Percentiles rank a stretch among this genome's conserved stretches.
Evolutionary conservation across 2,329 filamentous ascomycete genomes (phyloP).

Genomic region (Neonectria faginata): DNA sequence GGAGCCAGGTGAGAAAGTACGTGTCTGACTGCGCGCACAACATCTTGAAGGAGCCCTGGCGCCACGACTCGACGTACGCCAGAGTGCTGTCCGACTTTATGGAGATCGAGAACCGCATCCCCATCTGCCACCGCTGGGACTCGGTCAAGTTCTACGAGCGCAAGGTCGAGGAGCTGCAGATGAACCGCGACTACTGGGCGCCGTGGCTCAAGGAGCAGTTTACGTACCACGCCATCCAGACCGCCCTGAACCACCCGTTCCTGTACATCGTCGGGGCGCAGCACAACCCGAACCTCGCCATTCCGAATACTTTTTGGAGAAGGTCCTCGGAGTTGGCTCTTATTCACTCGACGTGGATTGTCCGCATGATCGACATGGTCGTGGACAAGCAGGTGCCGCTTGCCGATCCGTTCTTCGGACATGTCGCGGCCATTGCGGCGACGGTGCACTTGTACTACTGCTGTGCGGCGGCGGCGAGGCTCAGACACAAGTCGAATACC

Average conservation of each 20-base stretch:
- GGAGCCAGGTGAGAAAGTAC: constrained; percentile 60
- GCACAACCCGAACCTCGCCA: constrained; percentile 62
- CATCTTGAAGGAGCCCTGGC: constrained; percentile 62
- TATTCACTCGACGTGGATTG: constrained; percentile 65
- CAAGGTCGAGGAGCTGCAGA: constrained; percentile 57
- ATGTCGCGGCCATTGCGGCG: constrained; percentile 63
- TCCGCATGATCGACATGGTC: constrained; percentile 66
- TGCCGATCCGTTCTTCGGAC: constrained; percentile 64
- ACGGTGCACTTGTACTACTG: constrained; percentile 67
- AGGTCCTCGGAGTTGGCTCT: constrained; percentile 63
- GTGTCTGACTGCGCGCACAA: constrained; percentile 61
- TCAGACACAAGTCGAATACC: constrained; percentile 64
- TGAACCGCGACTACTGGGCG: constrained; percentile 61
- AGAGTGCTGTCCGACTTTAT: constrained; percentile 63
- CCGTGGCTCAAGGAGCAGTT: constrained; percentile 66
- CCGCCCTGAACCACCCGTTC: constrained; percentile 65
- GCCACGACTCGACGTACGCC: constrained; percentile 64
- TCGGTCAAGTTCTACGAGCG: constrained; percentile 65
- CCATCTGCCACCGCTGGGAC: constrained; percentile 65
- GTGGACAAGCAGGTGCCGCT: constrained; percentile 61
- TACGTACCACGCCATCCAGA: constrained; percentile 63
- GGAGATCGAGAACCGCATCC: constrained; percentile 61
- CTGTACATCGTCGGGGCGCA: constrained; percentile 65
- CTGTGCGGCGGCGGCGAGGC: constrained; percentile 59
- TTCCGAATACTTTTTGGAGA: constrained; percentile 66